Evolutionary conservation across 1,139 yeast species (phyloP).

Genomic region (Pichia norvegensis): DNA sequence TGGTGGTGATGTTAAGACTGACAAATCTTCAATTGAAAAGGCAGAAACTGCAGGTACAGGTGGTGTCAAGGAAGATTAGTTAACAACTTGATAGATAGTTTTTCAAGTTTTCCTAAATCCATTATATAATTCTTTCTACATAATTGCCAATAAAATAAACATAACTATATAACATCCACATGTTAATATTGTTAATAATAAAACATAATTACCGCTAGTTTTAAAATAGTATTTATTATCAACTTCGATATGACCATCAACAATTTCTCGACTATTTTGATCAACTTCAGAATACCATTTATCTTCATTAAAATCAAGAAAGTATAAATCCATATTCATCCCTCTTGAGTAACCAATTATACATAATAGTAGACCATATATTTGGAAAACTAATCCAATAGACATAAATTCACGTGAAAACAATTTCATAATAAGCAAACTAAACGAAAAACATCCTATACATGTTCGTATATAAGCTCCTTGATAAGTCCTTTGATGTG

Average conservation of each 20-base stretch:
- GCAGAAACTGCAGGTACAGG: constrained; percentile 86
- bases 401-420: constrained; percentile 47
- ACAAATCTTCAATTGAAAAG: constrained; percentile 75
- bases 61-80: constrained; percentile 82
- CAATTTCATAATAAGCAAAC: constrained; percentile 39
- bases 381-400: constrained; percentile 45
- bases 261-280: not conserved
- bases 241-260: constrained; percentile 20
- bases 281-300: constrained; percentile 17
- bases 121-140: constrained; percentile 22
- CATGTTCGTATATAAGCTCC: constrained; percentile 55
- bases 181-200: constrained; percentile 38
- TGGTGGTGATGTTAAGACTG: constrained; percentile 58
- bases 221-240: constrained; percentile 30
- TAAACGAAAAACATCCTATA: constrained; percentile 30
- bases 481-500: constrained; percentile 56
- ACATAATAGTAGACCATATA: constrained; percentile 43
- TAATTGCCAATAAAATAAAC: constrained; percentile 35
- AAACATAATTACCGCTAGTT: constrained; percentile 46
- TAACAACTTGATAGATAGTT: not conserved
- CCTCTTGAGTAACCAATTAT: constrained; percentile 42
- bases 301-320: constrained; percentile 24
- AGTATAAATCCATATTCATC: constrained; percentile 39
- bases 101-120: not conserved
- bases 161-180: constrained; percentile 39